Evolutionary conservation across 345 rosid genomes (phyloP).

Genomic region (Salix koriyanagi): DNA sequence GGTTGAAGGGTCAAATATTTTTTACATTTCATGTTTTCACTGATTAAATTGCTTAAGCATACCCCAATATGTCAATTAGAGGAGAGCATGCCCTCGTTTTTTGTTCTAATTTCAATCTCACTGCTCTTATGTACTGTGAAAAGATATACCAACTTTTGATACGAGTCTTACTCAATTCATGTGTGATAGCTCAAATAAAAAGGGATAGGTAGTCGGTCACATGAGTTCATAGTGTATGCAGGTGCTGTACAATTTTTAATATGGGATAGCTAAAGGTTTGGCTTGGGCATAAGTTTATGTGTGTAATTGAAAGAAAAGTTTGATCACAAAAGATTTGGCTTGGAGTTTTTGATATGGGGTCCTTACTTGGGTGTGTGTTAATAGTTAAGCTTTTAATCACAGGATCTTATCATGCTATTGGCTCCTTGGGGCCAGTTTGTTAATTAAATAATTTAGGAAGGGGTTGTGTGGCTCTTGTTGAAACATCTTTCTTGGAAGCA

Average conservation of each 20-base stretch:
- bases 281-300: background rate
- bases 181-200: background rate
- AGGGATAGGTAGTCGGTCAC: background rate
- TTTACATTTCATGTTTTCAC: background rate
- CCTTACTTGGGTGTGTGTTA: background rate
- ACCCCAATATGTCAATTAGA: background rate
- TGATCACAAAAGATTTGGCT: background rate
- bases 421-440: background rate
- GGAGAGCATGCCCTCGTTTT: background rate
- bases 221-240: background rate
- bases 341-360: background rate
- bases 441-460: background rate
- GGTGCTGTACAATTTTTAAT: background rate
- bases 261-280: background rate
- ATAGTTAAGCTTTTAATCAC: background rate
- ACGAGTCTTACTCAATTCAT: background rate
- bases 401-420: background rate
- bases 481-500: background rate
- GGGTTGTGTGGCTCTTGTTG: background rate
- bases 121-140: background rate
- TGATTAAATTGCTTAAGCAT: background rate
- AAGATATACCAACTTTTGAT: background rate
- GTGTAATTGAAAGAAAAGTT: background rate
- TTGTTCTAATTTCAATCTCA: background rate
- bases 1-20: background rate